Evolutionary conservation across 202 grass and related monocot species (phyloP).

Genomic region (Alloteropsis angusta): DNA sequence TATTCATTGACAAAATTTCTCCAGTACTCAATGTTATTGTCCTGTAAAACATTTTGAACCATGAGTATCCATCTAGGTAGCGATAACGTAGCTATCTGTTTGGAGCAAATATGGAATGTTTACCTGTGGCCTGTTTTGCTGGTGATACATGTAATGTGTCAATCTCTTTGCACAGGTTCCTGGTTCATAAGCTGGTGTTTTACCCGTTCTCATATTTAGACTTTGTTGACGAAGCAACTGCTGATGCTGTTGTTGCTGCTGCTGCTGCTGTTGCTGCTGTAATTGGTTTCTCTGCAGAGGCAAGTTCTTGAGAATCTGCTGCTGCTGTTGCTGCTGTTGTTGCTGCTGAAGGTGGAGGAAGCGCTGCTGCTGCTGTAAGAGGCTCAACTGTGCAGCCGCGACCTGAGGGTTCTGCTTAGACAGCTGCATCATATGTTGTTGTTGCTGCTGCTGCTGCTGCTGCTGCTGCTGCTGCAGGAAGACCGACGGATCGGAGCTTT

Average conservation of each 20-base stretch:
- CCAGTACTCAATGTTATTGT: slow-evolving; percentile 98
- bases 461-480: slow-evolving; percentile 54
- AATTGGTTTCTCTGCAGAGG: slow-evolving; percentile 67
- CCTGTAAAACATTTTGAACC: slow-evolving; percentile 35
- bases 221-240: slow-evolving; percentile 60
- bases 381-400: slow-evolving; percentile 57
- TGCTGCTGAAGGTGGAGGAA: slow-evolving; percentile 68
- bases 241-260: slow-evolving; percentile 39
- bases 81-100: neutral
- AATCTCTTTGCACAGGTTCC: slow-evolving; percentile 86
- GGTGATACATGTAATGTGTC: slow-evolving; percentile 94
- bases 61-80: slow-evolving; percentile 10
- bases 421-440: slow-evolving; percentile 58
- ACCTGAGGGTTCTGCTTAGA: slow-evolving; percentile 74
- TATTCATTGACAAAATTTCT: slow-evolving; percentile 94
- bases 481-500: slow-evolving; percentile 43
- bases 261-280: slow-evolving; percentile 43
- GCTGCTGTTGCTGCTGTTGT: slow-evolving; percentile 66
- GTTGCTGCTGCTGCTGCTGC: slow-evolving; percentile 32
- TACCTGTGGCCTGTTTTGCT: slow-evolving; percentile 85
- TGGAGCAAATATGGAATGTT: neutral
- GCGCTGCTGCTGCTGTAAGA: slow-evolving; percentile 77
- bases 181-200: slow-evolving; percentile 61
- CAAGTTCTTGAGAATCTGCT: slow-evolving; percentile 63
- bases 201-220: slow-evolving; percentile 51